Evolutionary conservation across 257 asterid species (phyloP).

Genomic region (Apocynum venetum): DNA sequence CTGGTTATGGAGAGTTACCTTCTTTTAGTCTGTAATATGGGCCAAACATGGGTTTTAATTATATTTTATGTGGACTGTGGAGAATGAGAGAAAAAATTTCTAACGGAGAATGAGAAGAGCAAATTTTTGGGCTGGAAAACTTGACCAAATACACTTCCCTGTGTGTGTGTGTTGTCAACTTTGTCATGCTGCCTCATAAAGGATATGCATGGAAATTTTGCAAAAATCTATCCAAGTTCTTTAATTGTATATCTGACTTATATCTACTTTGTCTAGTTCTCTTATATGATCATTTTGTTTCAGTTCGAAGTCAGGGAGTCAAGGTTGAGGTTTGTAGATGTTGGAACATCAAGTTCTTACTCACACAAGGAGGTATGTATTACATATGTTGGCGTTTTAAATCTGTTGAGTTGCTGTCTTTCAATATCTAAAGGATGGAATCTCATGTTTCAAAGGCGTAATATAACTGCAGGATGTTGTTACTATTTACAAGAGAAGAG

Average conservation of each 20-base stretch:
- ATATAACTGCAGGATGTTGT: conserved; percentile 58
- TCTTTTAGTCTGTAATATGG: background rate
- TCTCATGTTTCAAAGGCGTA: conserved; percentile 24
- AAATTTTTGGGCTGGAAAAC: background rate
- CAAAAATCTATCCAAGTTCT: background rate
- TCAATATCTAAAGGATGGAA: conserved; percentile 15
- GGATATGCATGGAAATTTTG: background rate
- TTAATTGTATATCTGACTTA: background rate
- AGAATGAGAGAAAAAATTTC: too few relatives aligned
- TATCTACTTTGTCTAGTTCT: conserved; percentile 2
- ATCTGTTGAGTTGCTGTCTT: conserved; percentile 16
- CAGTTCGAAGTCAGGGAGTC: conserved; percentile 65
- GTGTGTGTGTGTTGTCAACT: background rate
- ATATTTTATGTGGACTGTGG: background rate
- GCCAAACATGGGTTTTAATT: background rate
- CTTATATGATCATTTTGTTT: conserved; percentile 19
- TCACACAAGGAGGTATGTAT: conserved; percentile 78
- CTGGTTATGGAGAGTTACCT: background rate
- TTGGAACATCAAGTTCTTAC: conserved; percentile 73
- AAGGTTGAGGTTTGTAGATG: conserved; percentile 78
- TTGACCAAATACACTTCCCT: too few relatives aligned
- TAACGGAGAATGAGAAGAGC: background rate
- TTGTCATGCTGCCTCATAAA: background rate
- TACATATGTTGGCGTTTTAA: conserved; percentile 12
- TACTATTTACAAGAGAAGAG: conserved; percentile 85